Conservation (phyloP, 768 basidiomycete genomes). For the Mycena galericulata region DNA sequence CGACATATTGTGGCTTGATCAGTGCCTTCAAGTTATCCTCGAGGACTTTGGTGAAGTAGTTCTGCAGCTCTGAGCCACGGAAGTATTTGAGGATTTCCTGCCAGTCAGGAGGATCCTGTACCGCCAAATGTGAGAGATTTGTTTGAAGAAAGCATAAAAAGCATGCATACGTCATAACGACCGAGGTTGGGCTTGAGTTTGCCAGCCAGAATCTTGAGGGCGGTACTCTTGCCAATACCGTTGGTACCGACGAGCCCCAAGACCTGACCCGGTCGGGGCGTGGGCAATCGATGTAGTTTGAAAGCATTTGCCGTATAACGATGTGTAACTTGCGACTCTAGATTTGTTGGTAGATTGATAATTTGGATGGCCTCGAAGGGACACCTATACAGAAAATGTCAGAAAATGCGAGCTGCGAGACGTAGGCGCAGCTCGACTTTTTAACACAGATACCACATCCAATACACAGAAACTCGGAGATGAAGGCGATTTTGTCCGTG, state of each 20-base stretch:
- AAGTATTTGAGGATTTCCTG: slow-evolving; percentile 98
- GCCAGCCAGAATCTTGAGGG: slow-evolving; percentile 95
- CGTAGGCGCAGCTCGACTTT: slow-evolving; percentile 73
- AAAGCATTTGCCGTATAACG: slow-evolving; percentile 98
- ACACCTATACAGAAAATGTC: slow-evolving; percentile 67
- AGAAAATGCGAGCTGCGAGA: background rate
- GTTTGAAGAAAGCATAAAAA: slow-evolving; percentile 7
- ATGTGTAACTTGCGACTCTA: slow-evolving; percentile 96
- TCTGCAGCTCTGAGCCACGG: slow-evolving; percentile 98
- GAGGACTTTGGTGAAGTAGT: slow-evolving; percentile 99
- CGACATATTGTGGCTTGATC: slow-evolving; percentile 99
- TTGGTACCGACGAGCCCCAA: slow-evolving; percentile 99
- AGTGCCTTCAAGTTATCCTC: slow-evolving; percentile 99
- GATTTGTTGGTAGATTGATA: slow-evolving; percentile 98
- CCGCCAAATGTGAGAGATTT: slow-evolving; percentile 17
- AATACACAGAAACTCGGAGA: slow-evolving; percentile 98
- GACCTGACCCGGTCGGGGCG: slow-evolving; percentile 96
- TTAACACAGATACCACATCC: slow-evolving; percentile 99
- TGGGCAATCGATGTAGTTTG: slow-evolving; percentile 98
- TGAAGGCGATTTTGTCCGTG: slow-evolving; percentile 97
- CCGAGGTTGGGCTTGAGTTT: slow-evolving; percentile 99
- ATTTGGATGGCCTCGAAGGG: slow-evolving; percentile 99
- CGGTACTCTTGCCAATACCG: slow-evolving; percentile 99
- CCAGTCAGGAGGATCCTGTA: slow-evolving; percentile 97
- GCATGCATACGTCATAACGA: slow-evolving; percentile 84